Evolutionary conservation across 2,329 filamentous ascomycete genomes (phyloP).

Genomic region (Fusarium oligoseptatum): DNA sequence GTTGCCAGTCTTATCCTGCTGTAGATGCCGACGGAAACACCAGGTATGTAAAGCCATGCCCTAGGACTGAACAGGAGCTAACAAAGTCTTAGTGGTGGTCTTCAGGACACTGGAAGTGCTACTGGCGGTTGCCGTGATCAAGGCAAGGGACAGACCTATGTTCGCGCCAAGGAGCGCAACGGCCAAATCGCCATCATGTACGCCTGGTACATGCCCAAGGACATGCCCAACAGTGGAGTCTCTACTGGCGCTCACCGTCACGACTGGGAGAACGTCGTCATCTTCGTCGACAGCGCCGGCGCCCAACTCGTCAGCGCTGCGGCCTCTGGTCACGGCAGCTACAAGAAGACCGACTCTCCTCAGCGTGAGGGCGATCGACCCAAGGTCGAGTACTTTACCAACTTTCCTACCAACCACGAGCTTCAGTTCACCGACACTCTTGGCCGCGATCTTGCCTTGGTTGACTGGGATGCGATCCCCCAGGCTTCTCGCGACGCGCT

Average conservation of each 20-base stretch:
- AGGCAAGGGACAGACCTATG: conserved; percentile 56
- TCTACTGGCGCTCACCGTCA: conserved; percentile 53
- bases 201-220: conserved; percentile 62
- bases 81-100: conserved; percentile 48
- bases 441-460: conserved; percentile 56
- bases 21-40: conserved; percentile 69
- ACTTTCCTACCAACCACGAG: conserved; percentile 51
- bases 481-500: conserved; percentile 52
- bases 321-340: conserved; percentile 54
- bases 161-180: conserved; percentile 47
- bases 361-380: conserved; percentile 38
- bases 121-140: conserved; percentile 49
- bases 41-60: conserved; percentile 52
- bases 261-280: conserved; percentile 56
- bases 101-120: conserved; percentile 47
- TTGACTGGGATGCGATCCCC: conserved; percentile 59
- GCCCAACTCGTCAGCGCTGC: conserved; percentile 52
- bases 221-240: conserved; percentile 52
- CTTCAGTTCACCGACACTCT: conserved; percentile 51
- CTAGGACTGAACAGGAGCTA: background rate
- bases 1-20: conserved; percentile 73
- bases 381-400: conserved; percentile 52
- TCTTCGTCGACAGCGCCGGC: conserved; percentile 49
- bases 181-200: conserved; percentile 56
- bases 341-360: conserved; percentile 43